Base-by-base conservation (phyloP, 2,329 filamentous ascomycete genomes). In the Bretziella fagacearum region DNA sequence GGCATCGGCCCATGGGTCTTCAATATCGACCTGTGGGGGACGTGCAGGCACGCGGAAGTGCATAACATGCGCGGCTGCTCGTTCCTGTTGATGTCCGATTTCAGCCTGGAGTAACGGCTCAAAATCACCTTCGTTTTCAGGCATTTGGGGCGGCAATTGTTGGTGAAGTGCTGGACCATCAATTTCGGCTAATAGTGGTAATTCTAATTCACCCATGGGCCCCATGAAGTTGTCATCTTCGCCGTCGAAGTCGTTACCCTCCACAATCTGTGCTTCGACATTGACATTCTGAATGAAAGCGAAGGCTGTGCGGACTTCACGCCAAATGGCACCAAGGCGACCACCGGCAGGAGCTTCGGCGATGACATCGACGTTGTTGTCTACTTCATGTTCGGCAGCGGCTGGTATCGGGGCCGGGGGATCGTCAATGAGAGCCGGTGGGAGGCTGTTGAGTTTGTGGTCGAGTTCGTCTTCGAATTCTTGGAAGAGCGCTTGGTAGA, bases 381-480 rank as follows among this genome's bases (percentile, higher is more conserved):
- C 53, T 29, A 35, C 51, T 17, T 52, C 52, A 10, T 52, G 53
- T 2, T 39, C 23, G 60, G 61, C 2, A 8, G 17, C 22, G 22
- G 17, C 40, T 5, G 20, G 29, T 18, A 26, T 29, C 6, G 40
- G 20, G 3, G 49, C 30, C 15, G 46, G 48, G 5, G 50, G 39
- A 10, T 57, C 56, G 8, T 57, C 58, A 4, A 45, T 48, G 10
- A 55, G 52, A 4, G 37, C 46, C 10, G 55, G 55, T 5, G 55
- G 53, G 1, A 65, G 57, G 1, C 66, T 64, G n/a, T 62, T 56
- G 27, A 74, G 60, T 30, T 63, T 59, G 45, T 64, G 55, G 56
- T 73, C 70, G 25, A 74, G 66, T 26, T 60, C 65, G 33, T 58
- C 60, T 55, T 76, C 71, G 22, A 70, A 63, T 1, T 60, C 58